Evolutionary conservation across 352 stramenopile species (phyloP), one percentile per base, ranked within the genome.

Genomic region (Halophytophthora polymorphica): DNA sequence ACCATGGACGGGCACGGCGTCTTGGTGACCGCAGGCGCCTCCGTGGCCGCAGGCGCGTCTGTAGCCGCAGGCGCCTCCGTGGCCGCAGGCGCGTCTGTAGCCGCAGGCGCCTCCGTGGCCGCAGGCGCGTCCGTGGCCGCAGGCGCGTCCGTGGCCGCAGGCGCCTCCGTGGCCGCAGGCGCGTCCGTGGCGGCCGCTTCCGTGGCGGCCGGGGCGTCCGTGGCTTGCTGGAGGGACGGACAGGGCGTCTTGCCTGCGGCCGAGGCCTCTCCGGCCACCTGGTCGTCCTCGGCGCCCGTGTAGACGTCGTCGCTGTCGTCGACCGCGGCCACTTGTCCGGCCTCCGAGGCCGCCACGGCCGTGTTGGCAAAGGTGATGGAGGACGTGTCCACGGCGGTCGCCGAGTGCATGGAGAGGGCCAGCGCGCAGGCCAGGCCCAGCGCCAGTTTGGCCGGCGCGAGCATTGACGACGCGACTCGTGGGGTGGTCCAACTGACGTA

Each of bases 341-440:
- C 65, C 10, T 42, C 52, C 23, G 45, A 40, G 14, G 36, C 43
- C 34, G 53, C 55, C 18, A 64, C 34, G 6, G 64, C 49, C 31
- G 58, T 66, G 29, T 56, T 66, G 42, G 45, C 31, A 35, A 66
- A 66, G 23, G 34, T 62, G 45, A 71, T 64, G 53, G 47, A 37
- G 46, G 28, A 61, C 14, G 49, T 52, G 17, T 59, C 36, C 7
- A 45, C 62, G 15, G 50, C 49, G 28, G 36, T 17, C 23, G 49
- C 58, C 29, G 49, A 33, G 23, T 8, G 50, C 22, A 34, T 14
- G 23, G 17, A n/a, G 36, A 36, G 43, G 40, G 33, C 45, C 49
- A 71, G 40, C 28, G 36, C 45, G 28, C 54, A 53, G 52, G 47
- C 47, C 15, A 59, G n/a, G n/a, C n/a, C 35, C 18, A 63, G 22